phyloP scores from a whole-genome alignment of 1,139 yeast genomes.

The Kodamaea derodonti region DNA sequence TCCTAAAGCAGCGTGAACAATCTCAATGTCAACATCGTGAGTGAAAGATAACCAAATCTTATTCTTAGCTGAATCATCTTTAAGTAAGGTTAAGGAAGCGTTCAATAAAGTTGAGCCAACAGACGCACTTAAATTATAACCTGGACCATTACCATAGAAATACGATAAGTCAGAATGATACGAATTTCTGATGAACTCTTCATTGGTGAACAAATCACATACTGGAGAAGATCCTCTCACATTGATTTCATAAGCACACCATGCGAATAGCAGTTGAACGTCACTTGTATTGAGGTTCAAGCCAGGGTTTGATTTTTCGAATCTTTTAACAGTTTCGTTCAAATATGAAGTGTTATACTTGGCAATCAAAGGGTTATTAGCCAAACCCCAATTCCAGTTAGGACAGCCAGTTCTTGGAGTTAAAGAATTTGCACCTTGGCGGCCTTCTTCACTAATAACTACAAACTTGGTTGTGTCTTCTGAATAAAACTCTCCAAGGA shows the following conservation, averaged over 20 bases:
- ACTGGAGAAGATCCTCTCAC: constrained; percentile 45
- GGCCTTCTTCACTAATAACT: constrained; percentile 16
- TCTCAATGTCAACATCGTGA: constrained; percentile 28
- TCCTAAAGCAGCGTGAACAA: constrained; percentile 23
- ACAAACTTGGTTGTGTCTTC: neutral
- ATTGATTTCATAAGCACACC: constrained; percentile 54
- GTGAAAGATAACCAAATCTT: constrained; percentile 25
- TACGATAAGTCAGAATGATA: constrained; percentile 33
- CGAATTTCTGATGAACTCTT: constrained; percentile 42
- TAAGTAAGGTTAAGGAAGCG: constrained; percentile 44
- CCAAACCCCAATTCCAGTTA: constrained; percentile 19
- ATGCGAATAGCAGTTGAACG: constrained; percentile 33
- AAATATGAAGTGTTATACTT: constrained; percentile 22
- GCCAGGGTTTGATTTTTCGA: constrained; percentile 37
- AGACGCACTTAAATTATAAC: constrained; percentile 37
- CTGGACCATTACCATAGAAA: constrained; percentile 50
- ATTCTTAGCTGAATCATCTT: constrained; percentile 20
- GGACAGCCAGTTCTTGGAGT: constrained; percentile 24
- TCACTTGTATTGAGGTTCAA: constrained; percentile 37
- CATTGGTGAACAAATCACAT: constrained; percentile 47
- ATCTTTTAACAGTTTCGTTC: constrained; percentile 31
- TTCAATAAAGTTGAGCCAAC: constrained; percentile 47
- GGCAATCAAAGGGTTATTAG: constrained; percentile 15
- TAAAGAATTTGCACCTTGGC: constrained; percentile 21
- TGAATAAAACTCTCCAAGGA: constrained; percentile 12